These are phyloP conservation scores for Ophiosphaerella korrae DNA, from an alignment of 2,329 filamentous ascomycete genomes.

Conservation along the genomic window DNA sequence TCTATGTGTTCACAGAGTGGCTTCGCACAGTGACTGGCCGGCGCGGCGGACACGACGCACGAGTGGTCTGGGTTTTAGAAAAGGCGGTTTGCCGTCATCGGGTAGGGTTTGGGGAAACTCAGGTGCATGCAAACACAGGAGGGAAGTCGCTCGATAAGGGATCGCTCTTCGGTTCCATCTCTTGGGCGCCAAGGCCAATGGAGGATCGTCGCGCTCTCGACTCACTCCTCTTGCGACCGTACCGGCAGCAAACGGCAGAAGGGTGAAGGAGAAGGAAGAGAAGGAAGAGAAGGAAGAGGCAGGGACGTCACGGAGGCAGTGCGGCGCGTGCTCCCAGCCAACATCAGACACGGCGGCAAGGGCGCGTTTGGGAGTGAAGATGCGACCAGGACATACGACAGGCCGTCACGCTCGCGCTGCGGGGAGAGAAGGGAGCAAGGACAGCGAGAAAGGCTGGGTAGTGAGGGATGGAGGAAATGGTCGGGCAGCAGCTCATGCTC, in stretches of 20 bases:
- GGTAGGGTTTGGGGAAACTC: constrained; percentile 1
- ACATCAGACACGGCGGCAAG: neutral
- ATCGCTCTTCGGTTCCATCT: constrained; percentile 43
- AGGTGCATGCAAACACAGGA: constrained; percentile 28
- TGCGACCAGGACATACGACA: neutral
- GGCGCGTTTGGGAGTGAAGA: neutral
- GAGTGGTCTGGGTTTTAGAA: no score
- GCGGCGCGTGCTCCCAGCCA: constrained; percentile 7
- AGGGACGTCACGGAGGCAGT: constrained; percentile 26
- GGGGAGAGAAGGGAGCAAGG: neutral
- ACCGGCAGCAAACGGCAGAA: neutral
- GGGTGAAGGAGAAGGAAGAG: constrained; percentile 12
- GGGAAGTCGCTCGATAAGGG: constrained; percentile 45
- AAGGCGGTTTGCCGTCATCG: constrained; percentile 1
- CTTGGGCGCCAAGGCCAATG: constrained; percentile 10
- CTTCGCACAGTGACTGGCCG: neutral
- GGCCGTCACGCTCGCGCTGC: neutral
- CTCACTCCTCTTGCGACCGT: neutral
- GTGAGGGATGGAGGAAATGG: constrained; percentile 11
- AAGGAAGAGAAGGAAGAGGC: constrained; percentile 26
- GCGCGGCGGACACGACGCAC: neutral
- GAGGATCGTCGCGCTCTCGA: neutral
- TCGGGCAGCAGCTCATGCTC: constrained; percentile 17
- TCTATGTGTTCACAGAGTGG: constrained; percentile 6
- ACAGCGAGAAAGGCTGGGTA: neutral